phyloP scores from a whole-genome alignment of 345 rosid species.

The Eucalyptus coolabah region DNA sequence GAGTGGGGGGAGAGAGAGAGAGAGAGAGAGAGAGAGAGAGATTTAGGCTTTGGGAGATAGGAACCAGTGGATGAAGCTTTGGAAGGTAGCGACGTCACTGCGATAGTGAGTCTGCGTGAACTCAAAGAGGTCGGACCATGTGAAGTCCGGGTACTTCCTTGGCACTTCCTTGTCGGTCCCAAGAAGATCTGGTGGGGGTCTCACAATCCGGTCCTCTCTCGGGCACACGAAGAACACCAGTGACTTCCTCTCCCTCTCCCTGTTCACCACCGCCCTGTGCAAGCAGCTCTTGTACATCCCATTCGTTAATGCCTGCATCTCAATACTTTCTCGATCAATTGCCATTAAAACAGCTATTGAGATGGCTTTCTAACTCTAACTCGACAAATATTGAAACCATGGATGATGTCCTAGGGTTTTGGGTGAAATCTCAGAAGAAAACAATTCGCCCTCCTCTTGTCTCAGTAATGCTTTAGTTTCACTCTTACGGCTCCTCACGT shows the following conservation, averaged over 20 bases:
- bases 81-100: constrained; percentile 31
- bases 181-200: constrained; percentile 51
- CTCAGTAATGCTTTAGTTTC: background rate
- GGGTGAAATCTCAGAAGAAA: background rate
- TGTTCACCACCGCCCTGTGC: constrained; percentile 64
- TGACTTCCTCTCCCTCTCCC: constrained; percentile 36
- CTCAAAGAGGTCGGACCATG: constrained; percentile 56
- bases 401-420: background rate
- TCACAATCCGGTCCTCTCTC: constrained; percentile 44
- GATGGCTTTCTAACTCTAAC: background rate
- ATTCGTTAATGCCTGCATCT: constrained; percentile 37
- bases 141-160: constrained; percentile 62
- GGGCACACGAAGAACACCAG: constrained; percentile 53
- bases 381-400: background rate
- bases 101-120: constrained; percentile 49
- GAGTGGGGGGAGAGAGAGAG: too few relatives aligned
- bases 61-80: constrained; percentile 28
- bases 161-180: constrained; percentile 2
- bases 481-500: background rate
- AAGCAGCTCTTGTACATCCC: constrained; percentile 59
- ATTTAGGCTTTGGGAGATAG: background rate
- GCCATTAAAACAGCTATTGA: background rate
- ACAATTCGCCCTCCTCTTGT: background rate
- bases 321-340: background rate
- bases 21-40: background rate